Conservation (phyloP, 202 grass and related monocot species). For the Bolboschoenoplectus hybrid region DNA sequence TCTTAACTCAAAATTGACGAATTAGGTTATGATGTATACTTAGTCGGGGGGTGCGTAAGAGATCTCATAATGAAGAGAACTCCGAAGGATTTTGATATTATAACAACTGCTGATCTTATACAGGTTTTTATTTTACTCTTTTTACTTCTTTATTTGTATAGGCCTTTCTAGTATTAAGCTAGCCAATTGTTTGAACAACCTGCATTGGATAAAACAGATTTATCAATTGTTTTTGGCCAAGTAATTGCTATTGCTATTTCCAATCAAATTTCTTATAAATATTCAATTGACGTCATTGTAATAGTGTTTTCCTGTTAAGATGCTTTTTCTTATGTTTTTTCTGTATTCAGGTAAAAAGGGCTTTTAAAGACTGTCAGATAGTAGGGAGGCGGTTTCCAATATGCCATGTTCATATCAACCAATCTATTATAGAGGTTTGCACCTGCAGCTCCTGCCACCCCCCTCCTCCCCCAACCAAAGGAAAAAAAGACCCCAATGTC, state of each 20-base stretch:
- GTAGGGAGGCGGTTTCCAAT: constrained; percentile 93
- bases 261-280: constrained; percentile 21
- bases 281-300: constrained; percentile 12
- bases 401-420: constrained; percentile 80
- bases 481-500: not conserved
- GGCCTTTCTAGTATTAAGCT: not conserved
- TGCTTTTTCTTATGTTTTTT: constrained; percentile 40
- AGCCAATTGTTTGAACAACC: not conserved
- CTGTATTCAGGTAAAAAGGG: constrained; percentile 67
- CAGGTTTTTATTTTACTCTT: constrained; percentile 66
- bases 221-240: not conserved
- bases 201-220: not conserved
- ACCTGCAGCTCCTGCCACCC: not conserved
- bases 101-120: constrained; percentile 86
- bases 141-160: not conserved
- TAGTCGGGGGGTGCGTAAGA: constrained; percentile 90
- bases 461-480: not conserved
- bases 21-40: constrained; percentile 92
- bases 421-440: constrained; percentile 78
- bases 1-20: constrained; percentile 26
- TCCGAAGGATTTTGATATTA: constrained; percentile 96
- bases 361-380: constrained; percentile 72
- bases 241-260: constrained; percentile 32
- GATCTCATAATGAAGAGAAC: constrained; percentile 96
- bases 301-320: constrained; percentile 1